These are phyloP conservation scores for Colletotrichum sp. DNA, from an alignment of 2,329 filamentous ascomycete genomes.

Conservation along the genomic window DNA sequence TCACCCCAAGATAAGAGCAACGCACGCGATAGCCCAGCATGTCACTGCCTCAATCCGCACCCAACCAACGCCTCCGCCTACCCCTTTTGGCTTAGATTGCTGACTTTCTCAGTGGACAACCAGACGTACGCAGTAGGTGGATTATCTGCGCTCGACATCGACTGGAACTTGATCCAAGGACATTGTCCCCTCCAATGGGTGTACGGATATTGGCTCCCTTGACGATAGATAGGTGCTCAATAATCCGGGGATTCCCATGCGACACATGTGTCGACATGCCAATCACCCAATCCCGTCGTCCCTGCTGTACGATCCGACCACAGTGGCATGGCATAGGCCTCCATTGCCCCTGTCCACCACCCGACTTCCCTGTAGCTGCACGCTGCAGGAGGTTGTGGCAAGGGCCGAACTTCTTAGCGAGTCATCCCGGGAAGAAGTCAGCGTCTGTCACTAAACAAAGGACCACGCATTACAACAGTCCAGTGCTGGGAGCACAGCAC, in stretches of 20 bases:
- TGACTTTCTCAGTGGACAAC: not conserved
- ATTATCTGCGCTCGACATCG: not conserved
- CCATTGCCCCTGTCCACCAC: not conserved
- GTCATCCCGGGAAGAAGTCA: not conserved
- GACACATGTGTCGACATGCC: not conserved
- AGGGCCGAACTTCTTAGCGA: not conserved
- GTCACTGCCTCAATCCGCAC: not conserved
- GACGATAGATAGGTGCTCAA: not conserved
- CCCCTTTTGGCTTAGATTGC: not conserved
- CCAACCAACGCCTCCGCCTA: not conserved
- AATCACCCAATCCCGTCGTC: not conserved
- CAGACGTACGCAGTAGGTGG: not conserved
- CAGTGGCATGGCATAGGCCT: not conserved
- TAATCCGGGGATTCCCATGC: slow-evolving; percentile 6
- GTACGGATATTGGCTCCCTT: not conserved
- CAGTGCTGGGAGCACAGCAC: not conserved
- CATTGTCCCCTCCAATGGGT: not conserved
- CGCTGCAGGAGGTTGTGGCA: slow-evolving; percentile 4
- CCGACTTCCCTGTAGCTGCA: not conserved
- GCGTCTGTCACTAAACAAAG: not conserved
- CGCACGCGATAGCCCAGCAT: not conserved
- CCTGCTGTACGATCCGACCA: not conserved
- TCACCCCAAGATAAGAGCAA: not conserved
- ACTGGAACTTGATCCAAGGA: not conserved
- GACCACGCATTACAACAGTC: not conserved